These are phyloP conservation scores for Xylariaceae sp. DNA, from an alignment of 2,329 filamentous ascomycete genomes.

Conservation along the genomic window DNA sequence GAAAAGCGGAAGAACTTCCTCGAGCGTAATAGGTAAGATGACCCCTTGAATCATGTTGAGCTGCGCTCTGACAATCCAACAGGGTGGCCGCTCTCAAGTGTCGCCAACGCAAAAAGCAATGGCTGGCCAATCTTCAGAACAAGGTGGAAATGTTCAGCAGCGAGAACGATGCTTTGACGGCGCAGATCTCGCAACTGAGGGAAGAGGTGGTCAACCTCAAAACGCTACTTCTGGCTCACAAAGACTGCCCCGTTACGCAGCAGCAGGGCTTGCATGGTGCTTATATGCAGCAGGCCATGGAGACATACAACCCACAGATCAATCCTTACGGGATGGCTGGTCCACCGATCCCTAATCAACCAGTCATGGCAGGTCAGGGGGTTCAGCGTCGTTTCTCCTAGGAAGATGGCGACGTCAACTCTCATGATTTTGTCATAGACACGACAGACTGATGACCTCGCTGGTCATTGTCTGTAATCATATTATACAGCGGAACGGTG, in stretches of 20 bases:
- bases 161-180: slow-evolving; percentile 82
- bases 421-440: too few relatives aligned
- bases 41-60: neutral
- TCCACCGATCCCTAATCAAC: slow-evolving; percentile 42
- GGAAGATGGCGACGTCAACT: slow-evolving; percentile 16
- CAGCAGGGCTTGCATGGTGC: slow-evolving; percentile 64
- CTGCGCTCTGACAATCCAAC: neutral
- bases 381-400: slow-evolving; percentile 52
- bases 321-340: slow-evolving; percentile 53
- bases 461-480: too few relatives aligned
- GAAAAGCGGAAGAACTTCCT: slow-evolving; percentile 98
- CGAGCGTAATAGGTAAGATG: slow-evolving; percentile 80
- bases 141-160: slow-evolving; percentile 90
- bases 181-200: slow-evolving; percentile 74
- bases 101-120: slow-evolving; percentile 97
- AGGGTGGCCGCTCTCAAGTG: slow-evolving; percentile 96
- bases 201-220: slow-evolving; percentile 95
- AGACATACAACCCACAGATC: slow-evolving; percentile 47
- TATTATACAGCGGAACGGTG: too few relatives aligned
- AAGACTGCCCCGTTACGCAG: slow-evolving; percentile 89
- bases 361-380: slow-evolving; percentile 48
- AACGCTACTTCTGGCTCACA: slow-evolving; percentile 85
- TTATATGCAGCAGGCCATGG: slow-evolving; percentile 49
- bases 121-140: slow-evolving; percentile 86
- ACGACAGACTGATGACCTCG: too few relatives aligned